phyloP scores from a whole-genome alignment of 495 filamentous ascomycete species.

The Talaromyces wortmannii region DNA sequence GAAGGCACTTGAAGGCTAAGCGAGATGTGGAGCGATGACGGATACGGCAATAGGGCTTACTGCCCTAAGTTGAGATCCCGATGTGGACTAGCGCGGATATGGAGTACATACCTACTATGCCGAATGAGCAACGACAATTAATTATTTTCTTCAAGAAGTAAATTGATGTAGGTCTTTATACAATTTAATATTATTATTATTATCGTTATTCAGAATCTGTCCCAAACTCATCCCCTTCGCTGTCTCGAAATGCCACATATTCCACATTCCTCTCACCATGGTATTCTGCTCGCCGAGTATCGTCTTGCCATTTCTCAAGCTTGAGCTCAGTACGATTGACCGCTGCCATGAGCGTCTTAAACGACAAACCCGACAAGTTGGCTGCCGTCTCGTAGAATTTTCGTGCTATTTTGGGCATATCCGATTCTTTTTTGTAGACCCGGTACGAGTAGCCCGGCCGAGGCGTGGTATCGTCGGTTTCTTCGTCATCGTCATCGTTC shows the following conservation, averaged over 20 bases:
- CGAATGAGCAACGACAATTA: too few relatives aligned
- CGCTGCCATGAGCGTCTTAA: conserved; percentile 38
- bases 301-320: conserved; percentile 33
- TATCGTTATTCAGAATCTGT: background rate
- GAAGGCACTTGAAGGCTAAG: conserved; percentile 2
- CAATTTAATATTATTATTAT: background rate
- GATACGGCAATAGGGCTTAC: conserved; percentile 4
- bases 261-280: conserved; percentile 9
- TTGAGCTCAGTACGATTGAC: conserved; percentile 41
- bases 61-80: background rate
- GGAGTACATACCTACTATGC: too few relatives aligned
- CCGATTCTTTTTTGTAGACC: conserved; percentile 48
- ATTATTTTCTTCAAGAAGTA: too few relatives aligned
- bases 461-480: conserved; percentile 12
- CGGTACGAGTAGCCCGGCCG: conserved; percentile 51
- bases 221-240: background rate
- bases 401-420: conserved; percentile 47
- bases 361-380: conserved; percentile 34
- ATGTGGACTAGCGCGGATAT: background rate
- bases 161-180: too few relatives aligned
- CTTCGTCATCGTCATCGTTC: conserved; percentile 11
- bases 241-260: background rate
- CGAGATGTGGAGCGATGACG: conserved; percentile 6
- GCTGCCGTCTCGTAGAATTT: conserved; percentile 51
- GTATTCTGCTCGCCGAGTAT: conserved; percentile 22